These are phyloP conservation scores for Ophiobolus disseminans DNA, from an alignment of 2,329 filamentous ascomycete genomes.

Conservation along the genomic window DNA sequence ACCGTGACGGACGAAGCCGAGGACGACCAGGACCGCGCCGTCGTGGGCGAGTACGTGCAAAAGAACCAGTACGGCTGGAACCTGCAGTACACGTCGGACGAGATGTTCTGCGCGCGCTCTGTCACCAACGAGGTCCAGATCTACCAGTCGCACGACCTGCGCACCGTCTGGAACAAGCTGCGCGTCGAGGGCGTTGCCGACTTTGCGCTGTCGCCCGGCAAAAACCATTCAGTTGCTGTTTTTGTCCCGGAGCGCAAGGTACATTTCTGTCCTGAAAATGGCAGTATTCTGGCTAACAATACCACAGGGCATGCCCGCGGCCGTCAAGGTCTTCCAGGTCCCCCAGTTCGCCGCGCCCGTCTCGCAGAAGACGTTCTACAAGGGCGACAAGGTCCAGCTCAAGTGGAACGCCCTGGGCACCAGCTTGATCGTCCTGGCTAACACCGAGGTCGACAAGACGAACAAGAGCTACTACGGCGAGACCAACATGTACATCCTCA, in stretches of 20 bases:
- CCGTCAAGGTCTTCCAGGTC: constrained; percentile 93
- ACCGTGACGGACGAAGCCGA: constrained; percentile 73
- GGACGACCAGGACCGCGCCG: constrained; percentile 68
- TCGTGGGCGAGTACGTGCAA: constrained; percentile 90
- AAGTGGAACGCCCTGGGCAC: constrained; percentile 97
- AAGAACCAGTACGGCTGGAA: constrained; percentile 97
- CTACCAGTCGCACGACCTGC: constrained; percentile 85
- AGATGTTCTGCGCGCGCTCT: constrained; percentile 88
- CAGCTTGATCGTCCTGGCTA: constrained; percentile 89
- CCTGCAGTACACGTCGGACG: constrained; percentile 92
- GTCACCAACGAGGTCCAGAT: constrained; percentile 99
- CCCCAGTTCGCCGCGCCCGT: constrained; percentile 83
- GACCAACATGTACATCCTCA: constrained; percentile 94
- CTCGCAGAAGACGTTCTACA: constrained; percentile 99
- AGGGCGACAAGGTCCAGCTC: constrained; percentile 97
- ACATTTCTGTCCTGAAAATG: constrained; percentile 30
- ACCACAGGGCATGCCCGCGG: constrained; percentile 82
- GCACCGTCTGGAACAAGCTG: constrained; percentile 93
- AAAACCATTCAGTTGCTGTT: constrained; percentile 89
- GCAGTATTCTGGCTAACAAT: constrained; percentile 17
- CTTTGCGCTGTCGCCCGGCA: constrained; percentile 88
- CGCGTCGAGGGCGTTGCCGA: constrained; percentile 87
- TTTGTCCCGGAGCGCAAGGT: constrained; percentile 97
- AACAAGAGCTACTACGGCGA: constrained; percentile 99
- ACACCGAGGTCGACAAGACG: constrained; percentile 97